Evolutionary conservation across 2,329 filamentous ascomycete species (phyloP), one percentile per base, ranked within the genome.

Genomic region (Colletotrichum sp.): DNA sequence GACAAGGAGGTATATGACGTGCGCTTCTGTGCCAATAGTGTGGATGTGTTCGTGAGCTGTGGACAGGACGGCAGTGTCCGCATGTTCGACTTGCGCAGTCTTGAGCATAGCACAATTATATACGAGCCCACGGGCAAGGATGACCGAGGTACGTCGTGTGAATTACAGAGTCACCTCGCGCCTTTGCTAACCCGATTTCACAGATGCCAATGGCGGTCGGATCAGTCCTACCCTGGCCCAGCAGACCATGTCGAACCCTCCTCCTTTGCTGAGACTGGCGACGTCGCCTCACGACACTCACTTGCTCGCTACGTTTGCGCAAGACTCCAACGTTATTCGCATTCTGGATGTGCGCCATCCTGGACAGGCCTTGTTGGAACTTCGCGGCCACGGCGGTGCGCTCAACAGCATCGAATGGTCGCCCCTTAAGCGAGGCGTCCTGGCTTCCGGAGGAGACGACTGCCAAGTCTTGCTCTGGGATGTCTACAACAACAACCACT

Each of bases 1-100:
- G 97, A 99, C 86, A 99, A 99, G 85, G 97, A 99, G 85, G 97
- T 99, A 8, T 99, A 98, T 82, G 97, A 99, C 83, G 97, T 99
- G 64, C 93, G 97, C 24, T 99, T 99, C 86, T 99, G 97, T 86
- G 97, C 97, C 65, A 97, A 98, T 80, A 98, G 96, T 80, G 95
- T 98, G n/a, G 97, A 99, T 81, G 96, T 99, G 2, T 99, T 99
- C 84, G 97, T 99, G 36, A 98, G 95, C 84, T 99, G 97, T 84
- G 97, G 97, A 67, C 96, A 98, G 72, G 97, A 99, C 83, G 97
- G 97, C 52, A 99, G 96, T 84, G 97, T 99, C 30, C 93, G 97
- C 80, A 99, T 99, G 97, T 99, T 99, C 85, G 97, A 99, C 85
- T 88, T 99, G 77, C 92, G 97, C 82, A 99, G 96, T 84, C 87